Evolutionary conservation across 2,329 filamentous ascomycete species (phyloP).

Genomic region (Pseudopyricularia javanii): DNA sequence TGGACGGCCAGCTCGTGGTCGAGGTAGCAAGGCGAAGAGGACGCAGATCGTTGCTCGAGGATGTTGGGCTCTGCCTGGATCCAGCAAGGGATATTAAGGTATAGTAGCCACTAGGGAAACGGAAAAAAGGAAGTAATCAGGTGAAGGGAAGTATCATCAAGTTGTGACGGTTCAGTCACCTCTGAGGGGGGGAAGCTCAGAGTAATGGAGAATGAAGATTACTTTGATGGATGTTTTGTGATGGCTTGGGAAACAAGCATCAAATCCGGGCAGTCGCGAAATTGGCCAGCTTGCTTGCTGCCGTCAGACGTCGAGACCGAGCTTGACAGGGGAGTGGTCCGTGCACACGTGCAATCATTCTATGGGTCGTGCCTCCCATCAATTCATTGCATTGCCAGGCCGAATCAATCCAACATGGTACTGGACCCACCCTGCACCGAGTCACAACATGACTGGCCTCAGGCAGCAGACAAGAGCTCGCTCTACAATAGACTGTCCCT

Average conservation of each 20-base stretch:
- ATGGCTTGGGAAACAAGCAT: neutral
- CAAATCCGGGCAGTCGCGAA: neutral
- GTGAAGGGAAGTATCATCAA: neutral
- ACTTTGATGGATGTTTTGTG: neutral
- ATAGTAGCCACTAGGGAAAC: neutral
- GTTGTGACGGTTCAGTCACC: neutral
- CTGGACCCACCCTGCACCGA: neutral
- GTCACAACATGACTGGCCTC: too few relatives aligned
- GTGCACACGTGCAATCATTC: neutral
- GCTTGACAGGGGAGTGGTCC: neutral
- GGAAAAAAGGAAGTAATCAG: neutral
- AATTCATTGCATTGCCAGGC: neutral
- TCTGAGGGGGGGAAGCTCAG: neutral
- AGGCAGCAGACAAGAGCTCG: too few relatives aligned
- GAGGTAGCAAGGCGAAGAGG: neutral
- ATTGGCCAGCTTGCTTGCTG: neutral
- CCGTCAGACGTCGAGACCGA: neutral
- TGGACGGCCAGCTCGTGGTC: neutral
- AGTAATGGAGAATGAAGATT: neutral
- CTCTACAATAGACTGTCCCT: too few relatives aligned
- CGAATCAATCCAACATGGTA: too few relatives aligned
- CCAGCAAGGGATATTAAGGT: neutral
- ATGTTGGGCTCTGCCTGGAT: neutral
- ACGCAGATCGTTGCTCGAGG: neutral
- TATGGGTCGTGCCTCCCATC: neutral